Evolutionary conservation across 768 basidiomycete genomes (phyloP), one percentile per base, ranked within the genome.

Genomic region (Nidularia pulvinata): DNA sequence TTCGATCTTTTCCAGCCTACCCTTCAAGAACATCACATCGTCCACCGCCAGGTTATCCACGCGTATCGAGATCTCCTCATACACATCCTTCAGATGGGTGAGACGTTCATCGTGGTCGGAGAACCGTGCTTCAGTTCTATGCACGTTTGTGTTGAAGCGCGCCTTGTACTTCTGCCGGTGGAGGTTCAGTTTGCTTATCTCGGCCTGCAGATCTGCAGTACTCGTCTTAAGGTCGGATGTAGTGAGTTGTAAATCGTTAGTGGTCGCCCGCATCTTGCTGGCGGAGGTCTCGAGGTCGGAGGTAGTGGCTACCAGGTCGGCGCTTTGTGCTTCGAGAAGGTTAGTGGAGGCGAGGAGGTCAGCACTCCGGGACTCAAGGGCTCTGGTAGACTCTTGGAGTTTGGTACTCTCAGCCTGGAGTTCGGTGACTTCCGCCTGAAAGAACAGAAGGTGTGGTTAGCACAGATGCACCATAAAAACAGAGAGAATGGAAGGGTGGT

Each of bases 81-180:
- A 65, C 14, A 74, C 66, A 33, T 77, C 74, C 9, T 65, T 62
- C 9, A 80, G 66, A 33, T 77, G 74, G 9, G 65, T 62, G 11
- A 80, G 57, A 49, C 70, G 70, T 37, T 71, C 72, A 48, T 78
- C 75, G 53, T 79, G 69, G 13, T 69, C 66, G 42, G 61, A 57
- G 16, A 81, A 64, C 59, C 73, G 76, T 16, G 69, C 70, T 6
- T 74, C 66, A 22, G 77, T 70, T 32, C 69, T 61, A 45, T 72
- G 67, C 1, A 77, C 66, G 50, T 71, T 73, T 14, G 67, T 54
- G 50, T 78, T 75, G 64, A 77, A 78, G 13, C 74, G 69, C 11
- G 65, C 57, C 57, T 74, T 74, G 59, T 74, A 75, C 50, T 74
- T 73, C 51, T 69, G 70, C 9, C 73, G 64, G 49, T 75, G 72